Conservation (phyloP, 108 stramenopile species). For the Nitzschia inconspicua region DNA sequence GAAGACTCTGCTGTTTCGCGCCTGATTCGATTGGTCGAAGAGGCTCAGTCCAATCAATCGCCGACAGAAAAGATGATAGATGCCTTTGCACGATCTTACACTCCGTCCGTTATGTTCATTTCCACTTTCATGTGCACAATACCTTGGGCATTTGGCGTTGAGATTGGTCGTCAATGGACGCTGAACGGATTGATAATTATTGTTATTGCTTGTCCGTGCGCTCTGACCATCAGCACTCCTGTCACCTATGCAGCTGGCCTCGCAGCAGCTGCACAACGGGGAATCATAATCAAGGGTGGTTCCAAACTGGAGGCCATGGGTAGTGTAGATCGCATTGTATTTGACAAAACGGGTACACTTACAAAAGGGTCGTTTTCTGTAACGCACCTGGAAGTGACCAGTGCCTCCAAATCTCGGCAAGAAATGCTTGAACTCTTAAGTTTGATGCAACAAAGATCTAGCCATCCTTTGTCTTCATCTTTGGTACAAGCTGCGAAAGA, state of each 20-base stretch:
- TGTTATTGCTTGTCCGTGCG: constrained; percentile 80
- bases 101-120: constrained; percentile 58
- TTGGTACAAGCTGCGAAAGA: constrained; percentile 74
- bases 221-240: constrained; percentile 85
- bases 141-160: constrained; percentile 65
- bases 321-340: constrained; percentile 59
- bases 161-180: constrained; percentile 55
- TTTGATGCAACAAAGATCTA: constrained; percentile 77
- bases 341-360: constrained; percentile 91
- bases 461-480: constrained; percentile 78
- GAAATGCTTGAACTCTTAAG: constrained; percentile 68
- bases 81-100: constrained; percentile 72
- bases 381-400: constrained; percentile 52
- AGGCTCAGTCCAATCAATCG: constrained; percentile 74
- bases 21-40: constrained; percentile 77
- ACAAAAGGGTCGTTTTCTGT: constrained; percentile 77
- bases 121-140: constrained; percentile 70
- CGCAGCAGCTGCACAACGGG: constrained; percentile 76
- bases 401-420: constrained; percentile 33
- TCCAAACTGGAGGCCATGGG: constrained; percentile 81
- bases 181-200: constrained; percentile 71
- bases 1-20: constrained; percentile 74
- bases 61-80: constrained; percentile 81
- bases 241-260: constrained; percentile 81
- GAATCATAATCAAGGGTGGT: constrained; percentile 85